Base-by-base conservation (phyloP, 2,329 filamentous ascomycete genomes). In the Verticillium zaregamsianum region DNA sequence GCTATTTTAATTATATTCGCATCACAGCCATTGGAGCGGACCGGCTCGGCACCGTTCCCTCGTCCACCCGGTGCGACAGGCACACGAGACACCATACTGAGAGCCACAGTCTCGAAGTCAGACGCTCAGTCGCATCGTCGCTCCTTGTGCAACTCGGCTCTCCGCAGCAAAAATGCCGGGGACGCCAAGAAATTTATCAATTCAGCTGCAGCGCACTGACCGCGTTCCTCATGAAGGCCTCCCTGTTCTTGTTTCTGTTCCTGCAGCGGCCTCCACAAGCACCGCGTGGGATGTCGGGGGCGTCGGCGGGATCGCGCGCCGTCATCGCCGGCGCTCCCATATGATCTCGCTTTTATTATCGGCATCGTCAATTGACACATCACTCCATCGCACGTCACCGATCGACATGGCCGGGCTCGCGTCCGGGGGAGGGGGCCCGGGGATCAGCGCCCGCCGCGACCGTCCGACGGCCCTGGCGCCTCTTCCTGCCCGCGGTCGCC, bases 31-130 rank as follows among this genome's bases (percentile, higher is more conserved):
- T 3, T 25, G 25, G 28, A 35, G 33, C 14, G 33, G 7, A 35
- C 33, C 0, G 37, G 14, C 0, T 15, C 3, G 17, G 6, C n/a
- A 1, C 17, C 12, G 2, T 17, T 5, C 3, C 5, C 1, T 6
- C 6, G 12, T 14, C 17, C 37, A 6, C 6, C 37, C 15, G 6
- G 15, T 5, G 15, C 12, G 4, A 17, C 33, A 35, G 9, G 9
- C 14, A 11, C 1, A 11, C 33, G 11, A 35, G 33, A 35, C 33
- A 35, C 1, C 9, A 14, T 14, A 7, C 14, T 35, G 9, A 14
- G 4, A 14, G 33, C 7, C 5, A 7, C 33, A 14, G 33, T 35
- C 33, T 35, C 9, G 33, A 35, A 35, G 9, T 7, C 33, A 35
- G 33, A 35, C 33, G 11, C 7, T 9, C 14, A 9, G 33, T 35